A percentile compares a stretch with the other conserved stretches of the same genome.
phyloP scores from a whole-genome alignment of 2,329 filamentous ascomycete species.

The Colletotrichum sp. region DNA sequence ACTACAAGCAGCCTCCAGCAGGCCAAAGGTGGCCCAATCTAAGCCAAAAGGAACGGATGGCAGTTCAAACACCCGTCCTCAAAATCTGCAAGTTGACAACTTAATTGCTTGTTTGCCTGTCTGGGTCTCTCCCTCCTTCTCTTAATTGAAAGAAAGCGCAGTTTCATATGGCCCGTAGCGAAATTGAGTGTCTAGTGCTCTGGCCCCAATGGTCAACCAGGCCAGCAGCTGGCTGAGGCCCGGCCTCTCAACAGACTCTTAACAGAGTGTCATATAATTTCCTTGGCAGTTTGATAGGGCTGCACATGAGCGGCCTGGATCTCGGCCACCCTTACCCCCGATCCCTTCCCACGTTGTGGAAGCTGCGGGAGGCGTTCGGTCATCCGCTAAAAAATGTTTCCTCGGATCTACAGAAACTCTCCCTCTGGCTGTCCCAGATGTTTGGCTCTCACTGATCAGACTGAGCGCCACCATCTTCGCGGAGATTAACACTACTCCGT shows the following conservation, averaged over 20 bases:
- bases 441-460: background rate
- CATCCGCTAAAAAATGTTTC: background rate
- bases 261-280: background rate
- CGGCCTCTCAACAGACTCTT: background rate
- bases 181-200: background rate
- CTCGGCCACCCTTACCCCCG: background rate
- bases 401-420: background rate
- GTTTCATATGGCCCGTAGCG: background rate
- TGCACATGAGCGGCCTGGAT: background rate
- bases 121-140: too few species aligned
- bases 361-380: background rate
- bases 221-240: background rate
- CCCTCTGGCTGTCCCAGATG: background rate
- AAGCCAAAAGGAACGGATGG: slow-evolving; percentile 9
- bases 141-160: background rate
- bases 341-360: background rate
- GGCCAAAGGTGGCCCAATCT: background rate
- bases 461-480: background rate
- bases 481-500: too few species aligned
- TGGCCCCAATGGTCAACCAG: background rate
- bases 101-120: background rate
- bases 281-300: background rate
- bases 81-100: background rate
- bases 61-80: slow-evolving; percentile 3
- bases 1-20: background rate